These are phyloP conservation scores for Sporopachydermia lactativora DNA, from an alignment of 805 yeast species.

Conservation along the genomic window DNA sequence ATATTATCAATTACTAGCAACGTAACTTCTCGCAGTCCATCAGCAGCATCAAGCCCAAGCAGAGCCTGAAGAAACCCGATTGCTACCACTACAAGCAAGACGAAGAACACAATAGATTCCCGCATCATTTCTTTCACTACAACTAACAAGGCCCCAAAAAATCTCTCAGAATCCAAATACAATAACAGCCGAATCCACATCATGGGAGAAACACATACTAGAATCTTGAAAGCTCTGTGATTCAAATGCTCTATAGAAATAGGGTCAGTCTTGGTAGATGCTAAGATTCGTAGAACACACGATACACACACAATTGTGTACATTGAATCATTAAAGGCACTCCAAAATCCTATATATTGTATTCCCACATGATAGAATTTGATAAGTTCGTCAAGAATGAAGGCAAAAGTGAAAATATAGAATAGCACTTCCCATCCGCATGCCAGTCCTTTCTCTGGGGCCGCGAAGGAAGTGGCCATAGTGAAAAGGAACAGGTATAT, in stretches of 20 bases:
- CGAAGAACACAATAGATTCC: slow-evolving; percentile 74
- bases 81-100: slow-evolving; percentile 52
- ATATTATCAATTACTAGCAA: slow-evolving; percentile 45
- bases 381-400: slow-evolving; percentile 48
- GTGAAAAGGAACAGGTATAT: slow-evolving; percentile 51
- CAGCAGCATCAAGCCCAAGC: slow-evolving; percentile 76
- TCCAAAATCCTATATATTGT: slow-evolving; percentile 64
- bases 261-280: slow-evolving; percentile 11
- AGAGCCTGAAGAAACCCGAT: slow-evolving; percentile 80
- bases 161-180: slow-evolving; percentile 63
- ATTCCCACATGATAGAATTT: slow-evolving; percentile 69
- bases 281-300: slow-evolving; percentile 38
- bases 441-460: slow-evolving; percentile 24
- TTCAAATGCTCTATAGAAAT: slow-evolving; percentile 21
- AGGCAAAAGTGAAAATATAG: slow-evolving; percentile 51
- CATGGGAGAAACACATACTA: slow-evolving; percentile 74
- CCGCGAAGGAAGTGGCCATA: slow-evolving; percentile 45
- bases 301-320: slow-evolving; percentile 41
- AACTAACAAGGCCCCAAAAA: slow-evolving; percentile 82
- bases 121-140: slow-evolving; percentile 77
- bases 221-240: slow-evolving; percentile 45
- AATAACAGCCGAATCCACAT: slow-evolving; percentile 74
- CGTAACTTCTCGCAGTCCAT: slow-evolving; percentile 71
- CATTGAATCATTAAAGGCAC: slow-evolving; percentile 59
- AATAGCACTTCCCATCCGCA: slow-evolving; percentile 36